Percentiles rank a stretch among this genome's conserved stretches.
phyloP scores from a whole-genome alignment of 345 rosid genomes.

The Lumnitzera racemosa region DNA sequence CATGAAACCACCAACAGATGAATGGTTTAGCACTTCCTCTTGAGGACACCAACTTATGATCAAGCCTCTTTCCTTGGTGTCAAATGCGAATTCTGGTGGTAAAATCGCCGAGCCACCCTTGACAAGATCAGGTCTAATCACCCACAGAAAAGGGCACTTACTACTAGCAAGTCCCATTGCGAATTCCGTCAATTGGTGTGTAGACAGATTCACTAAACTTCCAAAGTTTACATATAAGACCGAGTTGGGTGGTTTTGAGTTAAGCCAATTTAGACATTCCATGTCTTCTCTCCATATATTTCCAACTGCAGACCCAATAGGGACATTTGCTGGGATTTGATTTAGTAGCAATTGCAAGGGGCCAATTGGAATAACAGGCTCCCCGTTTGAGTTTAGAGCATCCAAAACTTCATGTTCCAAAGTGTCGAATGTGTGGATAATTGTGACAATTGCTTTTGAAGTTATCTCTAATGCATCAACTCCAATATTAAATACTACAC shows the following conservation, averaged over 20 bases:
- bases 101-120: background rate
- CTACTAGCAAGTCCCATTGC: background rate
- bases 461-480: background rate
- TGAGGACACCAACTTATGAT: conserved; percentile 4
- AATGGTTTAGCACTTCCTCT: background rate
- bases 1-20: background rate
- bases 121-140: background rate
- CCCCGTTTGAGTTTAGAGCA: background rate
- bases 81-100: background rate
- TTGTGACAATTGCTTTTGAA: background rate
- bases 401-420: background rate
- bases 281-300: background rate
- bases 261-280: background rate
- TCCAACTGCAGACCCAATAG: background rate
- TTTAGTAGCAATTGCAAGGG: background rate
- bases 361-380: background rate
- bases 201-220: background rate
- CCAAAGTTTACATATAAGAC: conserved; percentile 1
- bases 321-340: background rate
- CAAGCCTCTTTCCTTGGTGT: background rate
- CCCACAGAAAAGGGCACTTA: background rate
- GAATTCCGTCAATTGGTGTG: background rate
- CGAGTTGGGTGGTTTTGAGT: background rate
- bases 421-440: background rate
- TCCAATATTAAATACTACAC: background rate